Evolutionary conservation across 164 flowering plant species (phyloP).

Genomic region (Macadamia tetraphylla): DNA sequence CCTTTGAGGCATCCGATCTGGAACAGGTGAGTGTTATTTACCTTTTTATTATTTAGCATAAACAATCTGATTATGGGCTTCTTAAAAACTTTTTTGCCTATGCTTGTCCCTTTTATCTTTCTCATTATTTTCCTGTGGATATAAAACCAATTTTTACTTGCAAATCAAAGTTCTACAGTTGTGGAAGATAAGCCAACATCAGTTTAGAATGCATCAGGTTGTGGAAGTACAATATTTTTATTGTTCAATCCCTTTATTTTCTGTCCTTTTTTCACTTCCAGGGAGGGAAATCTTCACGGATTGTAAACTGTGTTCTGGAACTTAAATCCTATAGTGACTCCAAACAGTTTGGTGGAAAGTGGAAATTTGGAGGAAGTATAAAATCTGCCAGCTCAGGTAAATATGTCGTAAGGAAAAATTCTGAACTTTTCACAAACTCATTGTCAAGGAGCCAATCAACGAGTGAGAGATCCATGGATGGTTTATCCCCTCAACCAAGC

Average conservation of each 20-base stretch:
- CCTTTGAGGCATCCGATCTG: conserved; percentile 95
- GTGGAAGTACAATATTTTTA: background rate
- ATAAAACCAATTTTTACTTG: background rate
- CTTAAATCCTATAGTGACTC: conserved; percentile 85
- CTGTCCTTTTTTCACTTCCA: conserved; percentile 20
- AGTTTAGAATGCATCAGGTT: background rate
- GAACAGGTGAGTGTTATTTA: conserved; percentile 61
- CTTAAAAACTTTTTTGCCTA: no score
- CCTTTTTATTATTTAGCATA: background rate
- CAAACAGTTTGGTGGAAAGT: conserved; percentile 74
- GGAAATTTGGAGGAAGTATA: conserved; percentile 78
- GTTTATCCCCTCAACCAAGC: conserved; percentile 9
- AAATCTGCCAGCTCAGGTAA: conserved; percentile 51
- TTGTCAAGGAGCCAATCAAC: conserved; percentile 53
- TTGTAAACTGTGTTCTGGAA: conserved; percentile 79
- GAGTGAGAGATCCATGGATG: conserved; percentile 40
- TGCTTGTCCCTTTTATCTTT: background rate
- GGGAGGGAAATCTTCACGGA: conserved; percentile 87
- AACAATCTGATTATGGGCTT: background rate
- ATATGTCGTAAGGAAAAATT: conserved; percentile 63
- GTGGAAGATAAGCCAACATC: background rate
- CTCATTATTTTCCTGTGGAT: background rate
- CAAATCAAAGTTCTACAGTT: background rate
- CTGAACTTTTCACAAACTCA: conserved; percentile 73
- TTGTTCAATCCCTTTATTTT: background rate